phyloP scores from a whole-genome alignment of 202 grass and related monocot genomes.

The Zizania palustris region DNA sequence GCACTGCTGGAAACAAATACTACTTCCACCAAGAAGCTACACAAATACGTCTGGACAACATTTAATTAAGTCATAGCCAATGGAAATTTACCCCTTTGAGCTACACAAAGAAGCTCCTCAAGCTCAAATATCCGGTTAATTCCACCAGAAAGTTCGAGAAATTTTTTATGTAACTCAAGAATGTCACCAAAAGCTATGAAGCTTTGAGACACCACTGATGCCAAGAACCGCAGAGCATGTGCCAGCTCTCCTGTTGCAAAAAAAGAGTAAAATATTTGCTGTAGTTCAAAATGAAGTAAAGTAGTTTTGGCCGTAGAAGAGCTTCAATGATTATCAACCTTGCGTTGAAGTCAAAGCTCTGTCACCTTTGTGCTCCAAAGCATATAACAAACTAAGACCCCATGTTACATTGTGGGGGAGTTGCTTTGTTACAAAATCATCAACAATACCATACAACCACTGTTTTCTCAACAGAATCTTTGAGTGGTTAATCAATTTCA shows the following conservation, averaged over 20 bases:
- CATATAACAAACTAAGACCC: slow-evolving; percentile 95
- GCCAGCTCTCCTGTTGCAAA: slow-evolving; percentile 79
- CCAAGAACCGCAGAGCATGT: slow-evolving; percentile 94
- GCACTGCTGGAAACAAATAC: slow-evolving; percentile 10
- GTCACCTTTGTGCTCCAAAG: slow-evolving; percentile 95
- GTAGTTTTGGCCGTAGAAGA: slow-evolving; percentile 9
- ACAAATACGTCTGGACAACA: too few relatives aligned
- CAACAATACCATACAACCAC: slow-evolving; percentile 94
- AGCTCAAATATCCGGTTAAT: slow-evolving; percentile 96
- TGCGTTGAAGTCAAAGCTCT: slow-evolving; percentile 86
- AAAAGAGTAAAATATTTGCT: slow-evolving; percentile 32
- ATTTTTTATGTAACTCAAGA: slow-evolving; percentile 93
- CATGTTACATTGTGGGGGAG: slow-evolving; percentile 98
- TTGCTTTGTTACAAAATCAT: slow-evolving; percentile 99
- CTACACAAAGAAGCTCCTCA: slow-evolving; percentile 70
- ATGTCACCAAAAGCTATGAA: slow-evolving; percentile 98
- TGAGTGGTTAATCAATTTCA: slow-evolving; percentile 81
- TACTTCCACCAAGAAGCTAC: neutral
- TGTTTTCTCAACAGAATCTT: slow-evolving; percentile 86
- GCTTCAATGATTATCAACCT: slow-evolving; percentile 58
- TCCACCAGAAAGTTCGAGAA: slow-evolving; percentile 96
- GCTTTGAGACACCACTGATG: slow-evolving; percentile 98
- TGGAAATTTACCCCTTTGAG: slow-evolving; percentile 71
- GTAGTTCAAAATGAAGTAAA: slow-evolving; percentile 36
- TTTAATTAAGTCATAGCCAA: slow-evolving; percentile 15